These are phyloP conservation scores for Noccaea bulbosa DNA, from an alignment of 345 rosid species.

Conservation along the genomic window DNA sequence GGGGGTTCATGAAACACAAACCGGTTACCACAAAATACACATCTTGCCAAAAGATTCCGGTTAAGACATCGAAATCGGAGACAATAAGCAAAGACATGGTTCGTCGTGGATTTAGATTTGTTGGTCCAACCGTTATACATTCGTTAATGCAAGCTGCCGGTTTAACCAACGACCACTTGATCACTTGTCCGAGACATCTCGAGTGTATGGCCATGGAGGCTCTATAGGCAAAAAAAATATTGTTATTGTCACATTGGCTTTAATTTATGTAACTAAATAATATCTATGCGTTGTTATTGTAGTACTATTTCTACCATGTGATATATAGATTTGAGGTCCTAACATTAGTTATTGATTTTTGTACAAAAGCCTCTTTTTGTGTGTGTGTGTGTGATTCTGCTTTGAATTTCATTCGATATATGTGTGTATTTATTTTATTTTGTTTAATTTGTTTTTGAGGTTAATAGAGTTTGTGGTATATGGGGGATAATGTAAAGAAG, in stretches of 20 bases:
- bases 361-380: conserved; percentile 31
- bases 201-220: conserved; percentile 48
- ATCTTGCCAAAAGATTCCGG: conserved; percentile 61
- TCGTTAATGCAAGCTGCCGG: conserved; percentile 79
- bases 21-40: conserved; percentile 52
- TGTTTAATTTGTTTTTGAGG: conserved; percentile 26
- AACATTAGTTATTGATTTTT: conserved; percentile 37
- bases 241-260: conserved; percentile 32
- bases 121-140: conserved; percentile 67
- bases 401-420: conserved; percentile 17
- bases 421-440: conserved; percentile 9
- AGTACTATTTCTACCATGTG: conserved; percentile 36
- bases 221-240: conserved; percentile 19
- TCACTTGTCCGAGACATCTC: conserved; percentile 66
- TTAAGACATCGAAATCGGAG: conserved; percentile 70
- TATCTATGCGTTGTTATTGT: conserved; percentile 7
- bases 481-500: conserved; percentile 33
- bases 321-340: conserved; percentile 44
- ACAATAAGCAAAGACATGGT: conserved; percentile 73
- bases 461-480: conserved; percentile 31
- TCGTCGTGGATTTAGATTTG: conserved; percentile 63
- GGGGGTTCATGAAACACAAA: conserved; percentile 63
- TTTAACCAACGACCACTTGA: conserved; percentile 62
- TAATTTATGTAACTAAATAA: conserved; percentile 28
- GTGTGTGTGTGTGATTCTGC: conserved; percentile 31